Evolutionary conservation across 148 eudicot genomes (phyloP).

Genomic region (Chenopodium quinoa): DNA sequence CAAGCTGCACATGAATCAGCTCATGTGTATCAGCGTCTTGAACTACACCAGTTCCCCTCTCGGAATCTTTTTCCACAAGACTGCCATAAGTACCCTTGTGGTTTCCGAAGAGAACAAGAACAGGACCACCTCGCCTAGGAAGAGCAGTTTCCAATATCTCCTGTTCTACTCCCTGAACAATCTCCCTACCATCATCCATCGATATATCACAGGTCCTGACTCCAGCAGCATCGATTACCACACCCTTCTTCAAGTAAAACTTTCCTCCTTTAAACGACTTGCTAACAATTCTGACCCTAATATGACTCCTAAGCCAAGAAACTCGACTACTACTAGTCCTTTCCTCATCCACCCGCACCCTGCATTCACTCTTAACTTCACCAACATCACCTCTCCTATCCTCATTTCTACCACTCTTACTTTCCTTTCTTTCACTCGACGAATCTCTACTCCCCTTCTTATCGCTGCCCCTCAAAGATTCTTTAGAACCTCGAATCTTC

Average conservation of each 20-base stretch:
- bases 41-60: conserved; percentile 66
- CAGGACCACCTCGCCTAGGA: conserved; percentile 80
- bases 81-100: conserved; percentile 82
- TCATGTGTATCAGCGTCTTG: conserved; percentile 74
- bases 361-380: conserved; percentile 3
- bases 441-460: conserved; percentile 19
- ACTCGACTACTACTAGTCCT: conserved; percentile 27
- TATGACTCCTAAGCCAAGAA: conserved; percentile 75
- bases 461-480: conserved; percentile 13
- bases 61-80: conserved; percentile 64
- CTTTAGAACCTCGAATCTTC: conserved; percentile 34
- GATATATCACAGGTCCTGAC: conserved; percentile 71
- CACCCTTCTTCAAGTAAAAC: conserved; percentile 73
- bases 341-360: conserved; percentile 24
- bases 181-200: conserved; percentile 77
- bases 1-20: conserved; percentile 62
- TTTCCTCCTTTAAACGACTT: conserved; percentile 70
- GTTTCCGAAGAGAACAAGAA: conserved; percentile 67
- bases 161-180: conserved; percentile 81
- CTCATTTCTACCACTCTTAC: conserved; percentile 42
- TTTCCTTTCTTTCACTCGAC: conserved; percentile 30
- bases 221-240: conserved; percentile 82
- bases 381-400: conserved; percentile 20
- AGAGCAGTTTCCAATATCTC: conserved; percentile 74
- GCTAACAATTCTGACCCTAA: conserved; percentile 75